Evolutionary conservation across 2,329 filamentous ascomycete genomes (phyloP).

Genomic region (Fusarium brevicatenulatum): DNA sequence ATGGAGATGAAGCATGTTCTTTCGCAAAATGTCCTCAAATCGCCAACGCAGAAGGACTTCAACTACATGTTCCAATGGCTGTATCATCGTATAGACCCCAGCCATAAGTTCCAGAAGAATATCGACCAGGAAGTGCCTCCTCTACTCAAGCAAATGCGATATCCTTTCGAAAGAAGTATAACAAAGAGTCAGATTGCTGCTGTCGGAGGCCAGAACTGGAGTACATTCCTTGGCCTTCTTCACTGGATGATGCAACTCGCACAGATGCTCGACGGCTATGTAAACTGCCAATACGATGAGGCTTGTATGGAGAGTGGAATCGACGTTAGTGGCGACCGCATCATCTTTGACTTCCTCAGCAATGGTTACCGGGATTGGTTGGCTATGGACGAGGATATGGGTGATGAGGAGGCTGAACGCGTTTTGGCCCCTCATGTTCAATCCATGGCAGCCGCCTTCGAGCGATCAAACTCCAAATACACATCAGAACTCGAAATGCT

Average conservation of each 20-base stretch:
- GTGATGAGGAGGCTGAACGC: slow-evolving; percentile 83
- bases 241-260: slow-evolving; percentile 99
- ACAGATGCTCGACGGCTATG: slow-evolving; percentile 90
- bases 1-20: slow-evolving; percentile 96
- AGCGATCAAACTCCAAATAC: slow-evolving; percentile 85
- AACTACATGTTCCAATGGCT: slow-evolving; percentile 98
- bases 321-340: slow-evolving; percentile 88
- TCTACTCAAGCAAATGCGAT: slow-evolving; percentile 90
- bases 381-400: slow-evolving; percentile 87
- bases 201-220: slow-evolving; percentile 97
- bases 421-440: slow-evolving; percentile 86
- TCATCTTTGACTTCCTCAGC: slow-evolving; percentile 93
- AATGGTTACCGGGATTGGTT: slow-evolving; percentile 94
- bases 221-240: slow-evolving; percentile 89
- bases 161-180: slow-evolving; percentile 94
- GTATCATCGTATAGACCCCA: slow-evolving; percentile 94
- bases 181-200: slow-evolving; percentile 96
- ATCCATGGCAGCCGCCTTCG: slow-evolving; percentile 88
- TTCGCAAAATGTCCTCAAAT: slow-evolving; percentile 90
- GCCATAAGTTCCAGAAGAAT: slow-evolving; percentile 90
- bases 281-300: slow-evolving; percentile 83
- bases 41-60: slow-evolving; percentile 98
- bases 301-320: slow-evolving; percentile 88
- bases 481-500: slow-evolving; percentile 84
- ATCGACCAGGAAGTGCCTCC: slow-evolving; percentile 96